phyloP scores from a whole-genome alignment of 2,329 filamentous ascomycete species.

The Hortaea sp. region DNA sequence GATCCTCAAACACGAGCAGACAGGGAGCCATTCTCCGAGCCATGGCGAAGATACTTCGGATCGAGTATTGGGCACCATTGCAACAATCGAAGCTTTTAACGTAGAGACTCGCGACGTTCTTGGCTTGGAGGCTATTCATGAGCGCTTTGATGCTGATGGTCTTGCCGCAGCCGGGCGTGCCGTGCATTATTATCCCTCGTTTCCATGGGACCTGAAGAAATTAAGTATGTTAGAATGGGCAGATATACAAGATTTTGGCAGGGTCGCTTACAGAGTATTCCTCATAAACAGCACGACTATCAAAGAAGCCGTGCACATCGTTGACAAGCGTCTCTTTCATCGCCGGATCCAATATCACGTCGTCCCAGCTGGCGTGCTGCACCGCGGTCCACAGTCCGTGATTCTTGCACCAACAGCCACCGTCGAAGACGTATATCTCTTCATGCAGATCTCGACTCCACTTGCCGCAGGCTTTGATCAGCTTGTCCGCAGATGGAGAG shows the following conservation, averaged over 20 bases:
- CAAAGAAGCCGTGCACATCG: slow-evolving; percentile 55
- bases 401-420: slow-evolving; percentile 51
- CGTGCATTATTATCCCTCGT: slow-evolving; percentile 56
- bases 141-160: slow-evolving; percentile 59
- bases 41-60: slow-evolving; percentile 33
- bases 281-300: slow-evolving; percentile 17
- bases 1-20: slow-evolving; percentile 32
- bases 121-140: slow-evolving; percentile 50
- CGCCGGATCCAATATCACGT: slow-evolving; percentile 52
- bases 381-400: slow-evolving; percentile 46
- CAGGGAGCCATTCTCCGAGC: slow-evolving; percentile 30
- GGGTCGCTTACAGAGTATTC: background rate
- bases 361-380: slow-evolving; percentile 48
- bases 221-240: too few relatives aligned
- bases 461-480: slow-evolving; percentile 32
- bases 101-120: slow-evolving; percentile 48
- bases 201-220: slow-evolving; percentile 46
- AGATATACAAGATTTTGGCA: too few relatives aligned
- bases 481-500: slow-evolving; percentile 21
- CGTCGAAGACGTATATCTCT: slow-evolving; percentile 55
- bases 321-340: slow-evolving; percentile 54
- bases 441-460: slow-evolving; percentile 48
- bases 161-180: slow-evolving; percentile 55
- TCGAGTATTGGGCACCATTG: slow-evolving; percentile 43
- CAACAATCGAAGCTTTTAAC: slow-evolving; percentile 39